Evolutionary conservation across 805 yeast species (phyloP).

Genomic region (Candida tallmaniae): DNA sequence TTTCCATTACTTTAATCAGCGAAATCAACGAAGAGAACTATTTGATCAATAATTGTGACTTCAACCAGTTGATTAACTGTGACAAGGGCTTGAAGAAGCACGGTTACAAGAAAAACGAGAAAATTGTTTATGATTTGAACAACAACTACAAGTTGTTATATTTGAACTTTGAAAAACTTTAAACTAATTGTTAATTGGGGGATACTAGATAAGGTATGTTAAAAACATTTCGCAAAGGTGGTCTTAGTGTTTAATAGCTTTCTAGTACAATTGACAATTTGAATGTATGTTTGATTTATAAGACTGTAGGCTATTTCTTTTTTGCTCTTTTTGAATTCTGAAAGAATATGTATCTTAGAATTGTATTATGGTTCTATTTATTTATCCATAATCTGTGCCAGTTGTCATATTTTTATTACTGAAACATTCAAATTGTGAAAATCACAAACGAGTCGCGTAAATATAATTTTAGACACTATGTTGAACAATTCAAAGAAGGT

Average conservation of each 20-base stretch:
- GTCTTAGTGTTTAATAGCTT: conserved; percentile 10
- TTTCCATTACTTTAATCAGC: conserved; percentile 47
- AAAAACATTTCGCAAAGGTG: conserved; percentile 12
- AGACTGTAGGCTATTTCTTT: no score
- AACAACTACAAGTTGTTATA: conserved; percentile 67
- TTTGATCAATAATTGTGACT: conserved; percentile 9
- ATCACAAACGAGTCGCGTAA: no score
- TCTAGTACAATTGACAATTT: conserved; percentile 10
- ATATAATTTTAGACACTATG: no score
- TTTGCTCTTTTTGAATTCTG: no score
- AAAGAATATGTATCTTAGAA: no score
- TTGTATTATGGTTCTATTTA: no score
- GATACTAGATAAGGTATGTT: conserved; percentile 12
- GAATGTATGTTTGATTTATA: no score
- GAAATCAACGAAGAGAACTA: conserved; percentile 14
- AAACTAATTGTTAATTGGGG: conserved; percentile 15
- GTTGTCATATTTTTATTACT: no score
- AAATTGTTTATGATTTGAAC: conserved; percentile 67
- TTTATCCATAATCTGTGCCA: no score
- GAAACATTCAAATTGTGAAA: no score
- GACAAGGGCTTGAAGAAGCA: conserved; percentile 26
- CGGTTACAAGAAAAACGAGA: conserved; percentile 59
- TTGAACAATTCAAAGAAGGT: no score
- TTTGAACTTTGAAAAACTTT: conserved; percentile 50
- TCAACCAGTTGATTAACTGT: conserved; percentile 15